A percentile compares a stretch with the other conserved stretches of the same genome.
These are phyloP conservation scores for Curvularia sp. DNA, from an alignment of 2,329 filamentous ascomycete species.

Conservation along the genomic window DNA sequence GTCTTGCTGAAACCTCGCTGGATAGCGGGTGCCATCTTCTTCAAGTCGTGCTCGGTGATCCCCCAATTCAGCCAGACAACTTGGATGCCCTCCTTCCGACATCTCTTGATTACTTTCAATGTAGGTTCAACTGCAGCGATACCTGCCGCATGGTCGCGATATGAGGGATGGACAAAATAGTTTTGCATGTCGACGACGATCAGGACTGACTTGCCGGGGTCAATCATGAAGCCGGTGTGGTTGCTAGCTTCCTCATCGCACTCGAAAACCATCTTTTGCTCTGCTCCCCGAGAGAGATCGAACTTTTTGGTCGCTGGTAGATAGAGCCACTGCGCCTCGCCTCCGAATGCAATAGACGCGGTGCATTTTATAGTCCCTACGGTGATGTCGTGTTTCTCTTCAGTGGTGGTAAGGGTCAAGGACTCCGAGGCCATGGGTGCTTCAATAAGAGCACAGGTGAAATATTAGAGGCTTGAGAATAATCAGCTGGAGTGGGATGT, in stretches of 20 bases:
- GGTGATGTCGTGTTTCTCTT: conserved; percentile 30
- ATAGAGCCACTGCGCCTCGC: conserved; percentile 53
- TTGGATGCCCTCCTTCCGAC: conserved; percentile 52
- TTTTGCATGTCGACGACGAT: conserved; percentile 56
- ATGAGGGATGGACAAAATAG: conserved; percentile 50
- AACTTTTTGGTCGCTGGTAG: conserved; percentile 52
- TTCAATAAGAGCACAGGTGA: conserved; percentile 1
- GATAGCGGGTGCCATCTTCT: conserved; percentile 52
- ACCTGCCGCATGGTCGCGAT: conserved; percentile 40
- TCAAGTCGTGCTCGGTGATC: conserved; percentile 49
- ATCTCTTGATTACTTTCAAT: conserved; percentile 51
- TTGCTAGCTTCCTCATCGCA: conserved; percentile 50
- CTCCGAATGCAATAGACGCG: conserved; percentile 53
- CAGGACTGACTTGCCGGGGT: conserved; percentile 50
- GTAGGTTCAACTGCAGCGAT: conserved; percentile 48
- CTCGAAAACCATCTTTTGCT: conserved; percentile 49
- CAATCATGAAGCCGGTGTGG: conserved; percentile 53
- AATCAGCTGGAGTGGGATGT: neutral
- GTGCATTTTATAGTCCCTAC: conserved; percentile 45
- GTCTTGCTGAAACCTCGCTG: conserved; percentile 53
- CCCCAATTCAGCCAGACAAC: conserved; percentile 55
- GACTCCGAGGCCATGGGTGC: conserved; percentile 28
- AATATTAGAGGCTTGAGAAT: neutral
- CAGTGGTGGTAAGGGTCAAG: conserved; percentile 20
- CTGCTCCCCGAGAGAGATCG: conserved; percentile 51